Evolutionary conservation across 441 rosid genomes (phyloP), one percentile per base, ranked within the genome.

Genomic region (Croton setiger): DNA sequence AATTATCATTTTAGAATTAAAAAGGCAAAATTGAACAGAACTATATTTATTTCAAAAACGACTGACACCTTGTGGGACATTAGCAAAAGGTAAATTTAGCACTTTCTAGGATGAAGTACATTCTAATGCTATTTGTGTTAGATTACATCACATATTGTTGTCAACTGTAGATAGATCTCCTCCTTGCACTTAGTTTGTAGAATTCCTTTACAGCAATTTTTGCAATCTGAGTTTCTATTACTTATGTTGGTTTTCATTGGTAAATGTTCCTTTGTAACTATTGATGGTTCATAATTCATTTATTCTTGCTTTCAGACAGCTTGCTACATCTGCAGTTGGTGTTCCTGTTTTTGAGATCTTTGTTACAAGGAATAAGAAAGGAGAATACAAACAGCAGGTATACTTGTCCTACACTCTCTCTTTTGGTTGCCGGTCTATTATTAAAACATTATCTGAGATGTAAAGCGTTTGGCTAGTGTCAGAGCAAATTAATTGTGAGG

Each of bases 271-370:
- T 54, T 58, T 33, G 1, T 33, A 31, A 44, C 27, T 12, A 18
- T 33, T 57, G 37, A 62, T 44, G 37, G 37, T 57, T 47, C 48
- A 56, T 70, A 39, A 39, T 60, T 70, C 48, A 69, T 65, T 60
- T 63, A 39, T 51, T 14, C 37, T 73, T 69, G 63, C 44, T 83
- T 74, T 70, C 88, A 92, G 99, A 79, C 94, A 90, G 88, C 94
- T 92, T 74, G 85, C 89, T 72, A 74, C 89, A 51, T 85, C 92
- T 72, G 81, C 89, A n/a, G 79, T 62, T 31, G 98, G 97, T 71
- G 82, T 75, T 61, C 99, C 96, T 21, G 77, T 94, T 68, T 94
- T 94, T 79, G 98, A 95, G 85, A 86, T 95, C 73, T 95, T 87
- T 78, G 81, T 95, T 66, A 85, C 84, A 47, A 73, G 67, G 59